Conservation (phyloP, 495 filamentous ascomycete genomes). For the Letharia columbiana region DNA sequence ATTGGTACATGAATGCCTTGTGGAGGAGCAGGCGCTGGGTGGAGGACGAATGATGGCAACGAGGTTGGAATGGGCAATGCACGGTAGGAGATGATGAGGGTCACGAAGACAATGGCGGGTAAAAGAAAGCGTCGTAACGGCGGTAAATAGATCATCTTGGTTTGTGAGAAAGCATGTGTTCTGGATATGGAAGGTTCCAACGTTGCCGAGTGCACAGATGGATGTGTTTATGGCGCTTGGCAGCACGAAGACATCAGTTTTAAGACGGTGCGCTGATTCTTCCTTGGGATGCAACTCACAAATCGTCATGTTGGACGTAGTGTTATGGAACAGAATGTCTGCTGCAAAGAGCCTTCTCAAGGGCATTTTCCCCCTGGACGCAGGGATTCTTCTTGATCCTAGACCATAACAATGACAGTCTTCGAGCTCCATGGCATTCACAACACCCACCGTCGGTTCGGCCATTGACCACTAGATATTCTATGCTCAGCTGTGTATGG, state of each 20-base stretch:
- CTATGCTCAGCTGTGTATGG: slow-evolving; percentile 7
- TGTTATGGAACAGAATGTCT: neutral
- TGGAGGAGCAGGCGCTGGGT: slow-evolving; percentile 18
- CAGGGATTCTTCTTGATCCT: neutral
- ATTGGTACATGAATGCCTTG: slow-evolving; percentile 26
- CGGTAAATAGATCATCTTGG: slow-evolving; percentile 30
- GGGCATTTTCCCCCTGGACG: neutral
- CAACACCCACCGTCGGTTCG: too few species aligned
- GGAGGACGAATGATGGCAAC: slow-evolving; percentile 21
- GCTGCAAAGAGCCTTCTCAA: neutral
- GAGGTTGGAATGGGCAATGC: slow-evolving; percentile 13
- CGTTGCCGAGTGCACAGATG: neutral
- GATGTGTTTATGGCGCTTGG: neutral
- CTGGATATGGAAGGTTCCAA: neutral
- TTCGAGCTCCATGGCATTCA: neutral
- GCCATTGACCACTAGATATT: neutral
- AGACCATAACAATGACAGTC: neutral
- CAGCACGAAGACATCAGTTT: neutral
- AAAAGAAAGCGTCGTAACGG: slow-evolving; percentile 30
- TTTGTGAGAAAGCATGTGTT: neutral
- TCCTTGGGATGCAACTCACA: neutral
- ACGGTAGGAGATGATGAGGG: slow-evolving; percentile 27
- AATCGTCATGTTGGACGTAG: neutral
- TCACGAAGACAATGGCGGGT: slow-evolving; percentile 26
- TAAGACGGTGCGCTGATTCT: neutral